These are phyloP conservation scores for Noccaea caerulescens DNA, from an alignment of 345 rosid genomes.

Conservation along the genomic window DNA sequence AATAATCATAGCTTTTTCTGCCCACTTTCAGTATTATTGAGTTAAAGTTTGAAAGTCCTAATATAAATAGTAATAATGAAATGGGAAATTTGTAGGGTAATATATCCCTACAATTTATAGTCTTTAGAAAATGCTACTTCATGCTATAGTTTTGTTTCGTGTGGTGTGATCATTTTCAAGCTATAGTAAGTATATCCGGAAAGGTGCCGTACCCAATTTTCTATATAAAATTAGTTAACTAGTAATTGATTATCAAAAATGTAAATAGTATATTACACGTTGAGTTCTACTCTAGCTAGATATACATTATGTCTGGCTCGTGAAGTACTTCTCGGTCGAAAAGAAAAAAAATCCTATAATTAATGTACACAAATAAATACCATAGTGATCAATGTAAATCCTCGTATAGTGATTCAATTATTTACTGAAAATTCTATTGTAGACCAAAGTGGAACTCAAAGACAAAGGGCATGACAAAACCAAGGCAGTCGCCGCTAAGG, in stretches of 20 bases:
- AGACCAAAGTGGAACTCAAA: constrained; percentile 42
- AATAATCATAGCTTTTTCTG: background rate
- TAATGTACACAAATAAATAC: no score
- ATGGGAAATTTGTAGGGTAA: background rate
- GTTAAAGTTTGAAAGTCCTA: background rate
- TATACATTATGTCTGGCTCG: background rate
- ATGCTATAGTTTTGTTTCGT: background rate
- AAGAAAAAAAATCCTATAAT: no score
- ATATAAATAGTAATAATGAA: constrained; percentile 1
- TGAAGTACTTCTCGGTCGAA: background rate
- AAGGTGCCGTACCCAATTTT: background rate
- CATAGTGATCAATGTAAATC: background rate
- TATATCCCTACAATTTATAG: background rate
- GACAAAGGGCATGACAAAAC: constrained; percentile 30
- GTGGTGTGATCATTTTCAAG: constrained; percentile 5
- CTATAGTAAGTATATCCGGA: background rate
- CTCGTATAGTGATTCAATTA: background rate
- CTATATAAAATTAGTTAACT: background rate
- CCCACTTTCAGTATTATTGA: background rate
- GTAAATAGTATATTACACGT: background rate
- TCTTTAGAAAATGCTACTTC: background rate
- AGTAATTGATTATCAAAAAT: background rate
- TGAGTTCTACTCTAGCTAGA: background rate
- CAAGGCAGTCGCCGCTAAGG: constrained; percentile 35
- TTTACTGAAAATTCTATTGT: background rate